Evolutionary conservation across 2,329 filamentous ascomycete genomes (phyloP).

Genomic region (Penicillium sp.): DNA sequence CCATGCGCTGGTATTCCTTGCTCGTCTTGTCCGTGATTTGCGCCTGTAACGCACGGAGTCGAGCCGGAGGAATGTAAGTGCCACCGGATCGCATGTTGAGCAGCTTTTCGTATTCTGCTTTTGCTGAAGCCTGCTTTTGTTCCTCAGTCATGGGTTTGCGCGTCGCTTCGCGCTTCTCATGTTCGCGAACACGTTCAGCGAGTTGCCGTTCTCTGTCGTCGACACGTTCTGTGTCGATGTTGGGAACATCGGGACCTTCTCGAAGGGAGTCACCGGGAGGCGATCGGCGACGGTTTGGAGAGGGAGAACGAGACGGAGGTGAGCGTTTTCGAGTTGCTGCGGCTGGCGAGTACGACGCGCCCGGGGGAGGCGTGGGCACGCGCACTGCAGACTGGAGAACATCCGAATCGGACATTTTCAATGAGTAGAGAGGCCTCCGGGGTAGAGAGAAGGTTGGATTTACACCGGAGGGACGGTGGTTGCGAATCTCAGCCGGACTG

Average conservation of each 20-base stretch:
- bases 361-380: slow-evolving; percentile 56
- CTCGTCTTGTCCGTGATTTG: slow-evolving; percentile 95
- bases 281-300: slow-evolving; percentile 51
- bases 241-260: slow-evolving; percentile 43
- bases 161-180: slow-evolving; percentile 48
- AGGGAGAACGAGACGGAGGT: slow-evolving; percentile 54
- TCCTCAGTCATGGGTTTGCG: slow-evolving; percentile 65
- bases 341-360: slow-evolving; percentile 47
- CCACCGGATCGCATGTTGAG: slow-evolving; percentile 90
- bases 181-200: slow-evolving; percentile 53
- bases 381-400: slow-evolving; percentile 57
- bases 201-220: slow-evolving; percentile 51
- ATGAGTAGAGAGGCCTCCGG: slow-evolving; percentile 11
- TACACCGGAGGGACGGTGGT: slow-evolving; percentile 11
- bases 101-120: slow-evolving; percentile 91
- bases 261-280: slow-evolving; percentile 40
- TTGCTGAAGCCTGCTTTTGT: slow-evolving; percentile 81
- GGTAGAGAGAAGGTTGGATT: background rate
- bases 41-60: slow-evolving; percentile 85
- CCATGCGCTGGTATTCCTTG: slow-evolving; percentile 98
- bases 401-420: slow-evolving; percentile 45
- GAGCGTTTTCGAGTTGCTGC: slow-evolving; percentile 57
- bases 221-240: slow-evolving; percentile 51
- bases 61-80: slow-evolving; percentile 91
- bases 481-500: slow-evolving; percentile 9